Base-by-base conservation (phyloP, 2,329 filamentous ascomycete species). In the Pseudomassariella vexata region DNA sequence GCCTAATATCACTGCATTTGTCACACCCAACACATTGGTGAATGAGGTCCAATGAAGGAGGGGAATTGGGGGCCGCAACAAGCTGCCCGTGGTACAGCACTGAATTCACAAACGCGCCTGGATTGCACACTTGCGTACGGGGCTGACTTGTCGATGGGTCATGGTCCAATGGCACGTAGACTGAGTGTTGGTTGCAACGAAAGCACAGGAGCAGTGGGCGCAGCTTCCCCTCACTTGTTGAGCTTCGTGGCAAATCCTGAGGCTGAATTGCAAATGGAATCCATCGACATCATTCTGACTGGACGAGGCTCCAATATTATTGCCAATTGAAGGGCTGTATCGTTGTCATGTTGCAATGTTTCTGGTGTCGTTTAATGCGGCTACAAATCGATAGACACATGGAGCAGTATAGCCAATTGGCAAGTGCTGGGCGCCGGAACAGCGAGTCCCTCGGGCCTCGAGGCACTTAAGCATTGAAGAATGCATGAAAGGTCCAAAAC, bases 31-130 rank as follows among this genome's bases (percentile, higher is more conserved):
- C n/a, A 24, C 32, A 20, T 30, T 28, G 35, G 30, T 26, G 25
- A 31, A 39, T 32, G 36, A 33, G 37, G 37, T 38, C 49, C 49
- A 52, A 52, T 53, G 19, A 37, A 23, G 28, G 27, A 25, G 30
- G 30, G 28, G 44, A 52, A 52, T 50, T 52, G 48, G 34, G 34
- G 31, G 35, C 34, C 32, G 31, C 34, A n/a, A n/a, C n/a, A n/a
- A n/a, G n/a, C 26, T 34, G 26, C 20, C 24, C 16, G 25, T 29
- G 9, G 12, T 28, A 12, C 17, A 20, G 31, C 14, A 19, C 21
- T 25, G 15, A 14, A 18, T 19, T 24, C 30, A 18, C 31, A 19
- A 28, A 24, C 18, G 25, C 16, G 32, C 23, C 23, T 23, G 18
- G 16, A 16, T 24, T 27, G 19, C 24, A 27, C 15, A 33, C n/a